Percentiles rank a stretch among this genome's conserved stretches.
These are phyloP conservation scores for Chlamydomonas sphaeroides DNA, from an alignment of 139 green algal species.

Conservation along the genomic window DNA sequence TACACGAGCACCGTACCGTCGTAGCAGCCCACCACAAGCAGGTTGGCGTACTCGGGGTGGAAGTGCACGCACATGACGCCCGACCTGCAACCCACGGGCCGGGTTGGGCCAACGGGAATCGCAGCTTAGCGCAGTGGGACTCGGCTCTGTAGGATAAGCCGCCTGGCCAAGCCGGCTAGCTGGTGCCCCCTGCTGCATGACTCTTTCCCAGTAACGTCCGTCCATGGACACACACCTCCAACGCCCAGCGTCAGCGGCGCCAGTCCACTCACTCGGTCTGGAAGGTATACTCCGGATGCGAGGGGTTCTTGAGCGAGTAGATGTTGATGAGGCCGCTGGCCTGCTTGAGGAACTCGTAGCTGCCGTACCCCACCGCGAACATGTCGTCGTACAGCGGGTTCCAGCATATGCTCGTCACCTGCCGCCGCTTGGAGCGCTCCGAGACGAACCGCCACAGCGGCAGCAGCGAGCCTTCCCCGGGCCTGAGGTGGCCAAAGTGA, in stretches of 20 bases:
- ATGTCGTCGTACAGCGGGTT: slow-evolving; percentile 82
- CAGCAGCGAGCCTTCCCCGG: slow-evolving; percentile 88
- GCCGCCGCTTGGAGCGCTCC: slow-evolving; percentile 54
- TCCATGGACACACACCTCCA: too few relatives aligned
- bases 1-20: slow-evolving; percentile 66
- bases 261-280: too few relatives aligned
- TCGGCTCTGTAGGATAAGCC: too few relatives aligned
- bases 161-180: too few relatives aligned
- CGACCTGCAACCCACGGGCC: too few relatives aligned
- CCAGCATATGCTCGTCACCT: slow-evolving; percentile 87
- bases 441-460: slow-evolving; percentile 91
- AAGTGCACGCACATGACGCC: slow-evolving; percentile 93
- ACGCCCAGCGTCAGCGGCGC: too few relatives aligned
- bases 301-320: slow-evolving; percentile 90
- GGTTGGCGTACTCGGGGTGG: slow-evolving; percentile 80
- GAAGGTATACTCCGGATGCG: slow-evolving; percentile 82
- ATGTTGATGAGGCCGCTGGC: slow-evolving; percentile 81
- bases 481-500: slow-evolving; percentile 45
- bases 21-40: slow-evolving; percentile 62
- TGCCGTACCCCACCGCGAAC: slow-evolving; percentile 91
- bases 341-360: slow-evolving; percentile 87
- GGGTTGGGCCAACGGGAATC: too few relatives aligned
- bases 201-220: too few relatives aligned
- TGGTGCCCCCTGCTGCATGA: too few relatives aligned
- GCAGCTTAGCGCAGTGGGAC: too few relatives aligned